phyloP scores from a whole-genome alignment of 306 rosid species.

The Acmispon strigosus region DNA sequence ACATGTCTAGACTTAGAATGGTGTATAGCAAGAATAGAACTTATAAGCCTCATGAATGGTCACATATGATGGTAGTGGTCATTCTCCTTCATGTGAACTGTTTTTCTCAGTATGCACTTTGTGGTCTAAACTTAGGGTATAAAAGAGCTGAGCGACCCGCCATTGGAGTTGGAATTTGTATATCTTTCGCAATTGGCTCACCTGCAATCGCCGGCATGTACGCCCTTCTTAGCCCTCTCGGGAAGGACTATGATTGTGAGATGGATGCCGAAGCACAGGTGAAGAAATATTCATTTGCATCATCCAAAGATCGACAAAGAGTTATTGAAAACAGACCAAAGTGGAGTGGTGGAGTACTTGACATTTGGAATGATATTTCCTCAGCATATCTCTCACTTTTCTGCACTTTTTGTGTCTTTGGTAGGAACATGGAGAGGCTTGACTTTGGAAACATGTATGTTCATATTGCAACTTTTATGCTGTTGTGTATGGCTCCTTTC shows the following conservation, averaged over 20 bases:
- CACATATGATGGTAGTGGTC: conserved; percentile 87
- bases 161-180: conserved; percentile 70
- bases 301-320: conserved; percentile 34
- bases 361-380: conserved; percentile 79
- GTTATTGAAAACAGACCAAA: conserved; percentile 39
- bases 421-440: conserved; percentile 96
- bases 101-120: conserved; percentile 84
- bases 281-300: conserved; percentile 58
- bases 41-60: conserved; percentile 84
- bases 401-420: conserved; percentile 79
- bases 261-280: conserved; percentile 74
- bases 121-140: conserved; percentile 83
- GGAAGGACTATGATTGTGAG: conserved; percentile 75
- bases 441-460: conserved; percentile 96
- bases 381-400: conserved; percentile 73
- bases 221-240: conserved; percentile 74
- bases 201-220: conserved; percentile 82
- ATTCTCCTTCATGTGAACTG: conserved; percentile 77
- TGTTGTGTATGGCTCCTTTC: conserved; percentile 88
- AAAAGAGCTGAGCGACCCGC: conserved; percentile 74
- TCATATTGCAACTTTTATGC: conserved; percentile 74
- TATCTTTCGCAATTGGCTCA: conserved; percentile 66
- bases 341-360: conserved; percentile 88
- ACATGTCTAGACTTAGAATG: conserved; percentile 57
- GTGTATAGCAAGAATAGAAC: conserved; percentile 82